phyloP scores from a whole-genome alignment of 2,329 filamentous ascomycete species.

The Aspergillus sp. region DNA sequence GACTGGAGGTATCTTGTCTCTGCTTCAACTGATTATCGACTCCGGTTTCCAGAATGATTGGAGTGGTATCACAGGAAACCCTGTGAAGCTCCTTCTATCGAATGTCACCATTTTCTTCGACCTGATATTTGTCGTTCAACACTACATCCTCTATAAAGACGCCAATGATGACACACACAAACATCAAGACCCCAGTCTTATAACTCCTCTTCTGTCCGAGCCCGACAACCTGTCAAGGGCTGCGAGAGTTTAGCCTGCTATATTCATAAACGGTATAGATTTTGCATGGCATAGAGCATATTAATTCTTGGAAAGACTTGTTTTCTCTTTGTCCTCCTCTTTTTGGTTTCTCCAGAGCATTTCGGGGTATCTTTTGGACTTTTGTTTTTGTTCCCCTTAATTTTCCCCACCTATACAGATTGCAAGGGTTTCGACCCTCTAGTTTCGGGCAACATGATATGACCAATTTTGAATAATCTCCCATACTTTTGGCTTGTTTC shows the following conservation, averaged over 20 bases:
- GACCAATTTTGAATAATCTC: too few relatives aligned
- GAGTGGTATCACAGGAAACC: constrained; percentile 86
- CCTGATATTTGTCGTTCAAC: constrained; percentile 78
- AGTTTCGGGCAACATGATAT: too few relatives aligned
- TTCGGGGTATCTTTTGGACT: too few relatives aligned
- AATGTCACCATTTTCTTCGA: constrained; percentile 87
- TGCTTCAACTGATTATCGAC: constrained; percentile 78
- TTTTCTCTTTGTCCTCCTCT: too few relatives aligned
- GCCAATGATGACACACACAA: constrained; percentile 14
- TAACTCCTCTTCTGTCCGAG: constrained; percentile 25
- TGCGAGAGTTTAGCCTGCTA: constrained; percentile 2
- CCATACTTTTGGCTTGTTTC: too few relatives aligned
- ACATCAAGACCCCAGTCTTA: constrained; percentile 11
- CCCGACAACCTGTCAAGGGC: constrained; percentile 8
- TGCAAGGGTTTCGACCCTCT: too few relatives aligned
- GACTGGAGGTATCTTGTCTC: constrained; percentile 72
- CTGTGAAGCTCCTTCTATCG: constrained; percentile 80
- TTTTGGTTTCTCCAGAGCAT: too few relatives aligned
- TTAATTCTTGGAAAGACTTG: too few relatives aligned
- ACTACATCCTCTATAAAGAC: constrained; percentile 71
- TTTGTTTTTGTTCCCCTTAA: too few relatives aligned
- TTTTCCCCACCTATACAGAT: too few relatives aligned
- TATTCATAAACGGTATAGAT: not conserved
- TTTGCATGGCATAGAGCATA: too few relatives aligned
- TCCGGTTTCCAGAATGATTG: constrained; percentile 80